Base-by-base conservation (phyloP, 2,329 filamentous ascomycete genomes). In the Pseudogymnoascus sp. region DNA sequence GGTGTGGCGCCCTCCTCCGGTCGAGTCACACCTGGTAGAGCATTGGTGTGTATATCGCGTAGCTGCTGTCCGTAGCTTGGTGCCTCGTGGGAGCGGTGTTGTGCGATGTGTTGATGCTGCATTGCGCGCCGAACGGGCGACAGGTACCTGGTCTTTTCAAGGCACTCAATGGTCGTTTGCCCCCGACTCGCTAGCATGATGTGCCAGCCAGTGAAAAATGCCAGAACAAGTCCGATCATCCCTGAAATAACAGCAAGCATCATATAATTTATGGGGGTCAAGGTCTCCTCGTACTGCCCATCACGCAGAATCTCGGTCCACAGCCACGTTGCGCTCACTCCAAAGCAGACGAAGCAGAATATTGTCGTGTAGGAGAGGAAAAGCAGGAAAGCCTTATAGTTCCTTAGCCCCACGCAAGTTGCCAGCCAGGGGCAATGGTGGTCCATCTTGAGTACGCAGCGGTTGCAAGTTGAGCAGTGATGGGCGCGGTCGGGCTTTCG, bases 341-440 rank as follows among this genome's bases (percentile, higher is more conserved):
- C 82, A 71, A 96, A 96, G 69, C 82, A 84, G 68, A 89, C 83
- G 77, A 91, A 86, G 76, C 89, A 92, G 76, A 96, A 96, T 1
- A 96, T 64, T 3, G 88, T 90, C 0, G 90, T 91, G 73, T 99
- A 97, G 61, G 92, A 82, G 25, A 99, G 79, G 73, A 97, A 99
- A 2, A 97, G 81, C 60, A 99, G 74, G 72, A 99, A 99, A 0
- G 92, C 82, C 76, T 99, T 99, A 80, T 97, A 95, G 75, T 99
- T 99, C 70, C 85, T 85, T 65, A 99, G 78, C 18, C 94, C 94
- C 63, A 99, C 89, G 74, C 94, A 99, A 3, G 91, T 96, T 28
- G 94, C 93, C 58, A 99, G 81, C 94, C 94, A 99, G 14, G 94
- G 94, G 73, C 94, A 99, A 77, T 99, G 94, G 74, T 99, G 94